These are phyloP conservation scores for Stephanodiscus triporus DNA, from an alignment of 108 stramenopile species.

Conservation along the genomic window DNA sequence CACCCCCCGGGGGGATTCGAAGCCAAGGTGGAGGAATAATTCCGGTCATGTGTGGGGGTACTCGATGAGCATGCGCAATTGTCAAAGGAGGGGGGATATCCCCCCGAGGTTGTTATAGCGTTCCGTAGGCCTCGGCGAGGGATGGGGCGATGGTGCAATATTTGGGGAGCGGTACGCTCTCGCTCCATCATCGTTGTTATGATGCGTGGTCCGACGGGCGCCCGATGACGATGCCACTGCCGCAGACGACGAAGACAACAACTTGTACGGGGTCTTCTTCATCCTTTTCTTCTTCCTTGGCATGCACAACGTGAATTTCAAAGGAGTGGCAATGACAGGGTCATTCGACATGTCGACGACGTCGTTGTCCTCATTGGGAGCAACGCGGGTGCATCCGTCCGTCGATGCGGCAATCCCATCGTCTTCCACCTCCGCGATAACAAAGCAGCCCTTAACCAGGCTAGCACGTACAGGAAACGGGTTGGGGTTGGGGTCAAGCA, in stretches of 20 bases:
- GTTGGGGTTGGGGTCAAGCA: too few relatives aligned
- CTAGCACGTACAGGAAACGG: too few relatives aligned
- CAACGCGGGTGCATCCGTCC: background rate
- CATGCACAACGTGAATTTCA: background rate
- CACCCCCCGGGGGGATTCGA: slow-evolving; percentile 98
- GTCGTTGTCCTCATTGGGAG: background rate
- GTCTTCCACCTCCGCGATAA: background rate
- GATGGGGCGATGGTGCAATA: slow-evolving; percentile 28
- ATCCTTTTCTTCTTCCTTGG: slow-evolving; percentile 46
- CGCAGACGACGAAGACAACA: too few relatives aligned
- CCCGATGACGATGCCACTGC: too few relatives aligned
- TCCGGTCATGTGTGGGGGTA: slow-evolving; percentile 97
- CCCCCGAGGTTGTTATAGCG: slow-evolving; percentile 89
- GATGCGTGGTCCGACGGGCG: too few relatives aligned
- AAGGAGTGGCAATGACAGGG: background rate
- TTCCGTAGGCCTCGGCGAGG: slow-evolving; percentile 80
- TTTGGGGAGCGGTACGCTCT: slow-evolving; percentile 9
- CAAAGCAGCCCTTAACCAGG: too few relatives aligned
- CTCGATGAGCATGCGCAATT: slow-evolving; percentile 86
- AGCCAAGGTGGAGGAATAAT: slow-evolving; percentile 94
- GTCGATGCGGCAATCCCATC: background rate
- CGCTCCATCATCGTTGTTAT: slow-evolving; percentile 9
- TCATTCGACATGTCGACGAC: background rate
- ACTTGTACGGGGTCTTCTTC: slow-evolving; percentile 24
- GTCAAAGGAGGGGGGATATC: slow-evolving; percentile 63